Percentiles rank a stretch among this genome's conserved stretches.
These are phyloP conservation scores for Nadsonia commutata DNA, from an alignment of 1,139 yeast genomes.

Conservation along the genomic window DNA sequence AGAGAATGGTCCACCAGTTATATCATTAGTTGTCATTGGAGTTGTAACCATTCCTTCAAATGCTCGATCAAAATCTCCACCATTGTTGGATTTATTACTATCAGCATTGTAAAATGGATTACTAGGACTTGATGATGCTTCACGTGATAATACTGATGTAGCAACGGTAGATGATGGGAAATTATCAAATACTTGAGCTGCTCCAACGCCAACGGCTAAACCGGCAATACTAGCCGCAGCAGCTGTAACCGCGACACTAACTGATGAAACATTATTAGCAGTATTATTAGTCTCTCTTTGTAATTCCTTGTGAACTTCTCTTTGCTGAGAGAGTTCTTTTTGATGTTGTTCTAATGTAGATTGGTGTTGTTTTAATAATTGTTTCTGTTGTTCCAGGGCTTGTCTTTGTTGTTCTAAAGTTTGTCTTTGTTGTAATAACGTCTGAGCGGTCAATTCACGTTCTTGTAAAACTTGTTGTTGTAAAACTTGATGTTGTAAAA, in stretches of 20 bases:
- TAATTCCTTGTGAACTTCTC: neutral
- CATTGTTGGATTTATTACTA: conserved; percentile 17
- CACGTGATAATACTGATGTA: conserved; percentile 1
- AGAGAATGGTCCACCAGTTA: conserved; percentile 31
- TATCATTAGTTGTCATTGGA: conserved; percentile 20
- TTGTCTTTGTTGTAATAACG: neutral
- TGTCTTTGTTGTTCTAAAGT: neutral
- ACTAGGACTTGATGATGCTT: conserved; percentile 9
- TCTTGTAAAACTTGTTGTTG: neutral
- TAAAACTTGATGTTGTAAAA: neutral
- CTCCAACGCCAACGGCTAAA: conserved; percentile 11
- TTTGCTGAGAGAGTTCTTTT: neutral
- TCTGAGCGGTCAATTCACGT: neutral
- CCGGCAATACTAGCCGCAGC: conserved; percentile 19
- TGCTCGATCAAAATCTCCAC: conserved; percentile 9
- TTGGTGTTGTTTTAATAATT: conserved; percentile 3
- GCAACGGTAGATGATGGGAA: neutral
- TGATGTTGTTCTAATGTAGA: neutral
- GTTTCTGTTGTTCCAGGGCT: conserved; percentile 1
- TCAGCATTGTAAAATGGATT: conserved; percentile 19
- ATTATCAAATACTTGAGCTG: conserved; percentile 9
- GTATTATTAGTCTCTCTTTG: neutral
- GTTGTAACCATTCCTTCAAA: conserved; percentile 1
- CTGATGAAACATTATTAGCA: conserved; percentile 3
- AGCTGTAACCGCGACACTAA: conserved; percentile 11